phyloP scores from a whole-genome alignment of 2,329 filamentous ascomycete genomes.

The Metarhizium sp. region DNA sequence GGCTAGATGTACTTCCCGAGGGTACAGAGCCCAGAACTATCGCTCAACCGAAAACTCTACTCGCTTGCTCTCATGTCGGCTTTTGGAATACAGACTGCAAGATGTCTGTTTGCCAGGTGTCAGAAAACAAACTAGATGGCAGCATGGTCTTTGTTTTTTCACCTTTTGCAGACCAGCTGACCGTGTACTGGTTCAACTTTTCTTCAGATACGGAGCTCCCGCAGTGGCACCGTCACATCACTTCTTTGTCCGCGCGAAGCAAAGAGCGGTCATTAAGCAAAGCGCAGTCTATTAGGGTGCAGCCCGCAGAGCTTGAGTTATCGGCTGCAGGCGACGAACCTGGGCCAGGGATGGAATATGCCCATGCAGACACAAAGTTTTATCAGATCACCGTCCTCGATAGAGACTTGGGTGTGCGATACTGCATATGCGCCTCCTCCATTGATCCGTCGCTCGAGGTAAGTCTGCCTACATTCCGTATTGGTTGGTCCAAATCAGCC shows the following conservation, averaged over 20 bases:
- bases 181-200: conserved; percentile 25
- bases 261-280: conserved; percentile 1
- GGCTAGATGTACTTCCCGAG: conserved; percentile 31
- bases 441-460: conserved; percentile 15
- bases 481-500: conserved; percentile 16
- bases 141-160: conserved; percentile 26
- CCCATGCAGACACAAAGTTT: conserved; percentile 27
- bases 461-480: conserved; percentile 16
- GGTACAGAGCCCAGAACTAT: conserved; percentile 1
- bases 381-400: conserved; percentile 37
- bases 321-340: conserved; percentile 2
- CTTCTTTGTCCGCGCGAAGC: conserved; percentile 14
- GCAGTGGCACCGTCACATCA: conserved; percentile 28
- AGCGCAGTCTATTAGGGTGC: conserved; percentile 19
- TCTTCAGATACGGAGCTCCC: conserved; percentile 17
- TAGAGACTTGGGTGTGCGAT: conserved; percentile 32
- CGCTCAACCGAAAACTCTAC: conserved; percentile 15
- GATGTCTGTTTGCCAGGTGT: conserved; percentile 20
- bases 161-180: conserved; percentile 19
- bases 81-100: conserved; percentile 15
- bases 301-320: conserved; percentile 15
- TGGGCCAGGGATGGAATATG: conserved; percentile 21
- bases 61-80: conserved; percentile 20
- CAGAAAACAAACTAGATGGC: conserved; percentile 11
- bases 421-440: conserved; percentile 24